Base-by-base conservation (phyloP, 495 filamentous ascomycete genomes). In the Usnea hakonensis region DNA sequence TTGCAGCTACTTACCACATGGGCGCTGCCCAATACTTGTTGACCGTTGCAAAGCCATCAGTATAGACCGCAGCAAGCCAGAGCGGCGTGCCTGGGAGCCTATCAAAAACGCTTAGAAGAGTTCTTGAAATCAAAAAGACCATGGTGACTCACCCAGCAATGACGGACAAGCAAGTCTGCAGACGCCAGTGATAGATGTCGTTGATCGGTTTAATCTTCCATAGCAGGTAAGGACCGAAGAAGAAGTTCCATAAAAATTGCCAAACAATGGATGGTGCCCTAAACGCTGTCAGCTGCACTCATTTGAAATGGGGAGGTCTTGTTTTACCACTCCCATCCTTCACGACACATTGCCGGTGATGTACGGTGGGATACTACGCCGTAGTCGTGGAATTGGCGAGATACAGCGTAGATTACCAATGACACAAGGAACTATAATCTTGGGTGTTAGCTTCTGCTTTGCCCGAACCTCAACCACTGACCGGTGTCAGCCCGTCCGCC, bases 151-250 rank as follows among this genome's bases (percentile, higher is more conserved):
- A 77, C 83, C 81, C 77, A 21, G 79, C 76, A 60, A 88, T 62
- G 63, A 81, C 80, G 67, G 83, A 85, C 26, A 77, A 71, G 35
- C 82, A 83, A 14, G 85, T 88, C 66, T 89, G 85, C 5, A 79
- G 64, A n/a, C 84, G 79, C 86, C 86, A 89, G 58, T 82, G 81
- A 58, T 88, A 81, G 6, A 85, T 85, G 65, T 89, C 86, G 54
- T 73, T 77, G 61, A 89, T 87, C 40, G 74, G 65, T 32, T 77
- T 73, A 32, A 78, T 71, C 52, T 75, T 75, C 71, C 72, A 79
- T 2, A 81, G 68, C 43, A 78, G 62, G 54, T 75, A 68, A 0
- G 76, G 77, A 44, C 82, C 81, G 57, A 83, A 75, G 44, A 86
- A 69, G 74, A 80, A 87, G 28, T 83, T 76, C 85, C 85, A 89